These are phyloP conservation scores for Parasarocladium wereldwijsianum DNA, from an alignment of 2,329 filamentous ascomycete species.

Conservation along the genomic window DNA sequence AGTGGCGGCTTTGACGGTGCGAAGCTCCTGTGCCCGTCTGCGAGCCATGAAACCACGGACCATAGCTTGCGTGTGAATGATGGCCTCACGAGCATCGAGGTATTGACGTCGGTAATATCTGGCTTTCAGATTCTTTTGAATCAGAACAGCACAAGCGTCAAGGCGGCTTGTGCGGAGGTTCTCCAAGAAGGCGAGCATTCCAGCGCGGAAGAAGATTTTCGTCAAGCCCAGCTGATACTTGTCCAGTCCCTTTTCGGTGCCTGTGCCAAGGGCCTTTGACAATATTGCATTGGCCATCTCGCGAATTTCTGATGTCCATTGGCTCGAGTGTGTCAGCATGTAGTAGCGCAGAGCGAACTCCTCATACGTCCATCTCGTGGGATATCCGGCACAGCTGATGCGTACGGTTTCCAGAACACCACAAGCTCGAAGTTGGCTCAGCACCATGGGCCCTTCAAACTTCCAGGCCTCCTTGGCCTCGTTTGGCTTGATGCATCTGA, in stretches of 20 bases:
- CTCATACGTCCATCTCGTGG: conserved; percentile 96
- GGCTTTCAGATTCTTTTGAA: conserved; percentile 92
- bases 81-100: conserved; percentile 68
- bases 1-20: conserved; percentile 74
- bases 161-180: conserved; percentile 81
- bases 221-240: conserved; percentile 97
- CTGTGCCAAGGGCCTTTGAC: conserved; percentile 70
- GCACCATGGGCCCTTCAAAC: conserved; percentile 96
- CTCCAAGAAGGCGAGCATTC: conserved; percentile 96
- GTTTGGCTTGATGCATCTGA: conserved; percentile 97
- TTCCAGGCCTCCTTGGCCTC: conserved; percentile 95
- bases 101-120: conserved; percentile 93
- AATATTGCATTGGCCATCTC: conserved; percentile 90
- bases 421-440: conserved; percentile 91
- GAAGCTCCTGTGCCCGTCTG: conserved; percentile 62
- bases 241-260: conserved; percentile 59
- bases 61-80: conserved; percentile 67
- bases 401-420: conserved; percentile 97
- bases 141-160: conserved; percentile 91
- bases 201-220: conserved; percentile 98
- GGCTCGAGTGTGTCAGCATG: conserved; percentile 80
- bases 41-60: conserved; percentile 67
- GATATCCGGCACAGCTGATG: conserved; percentile 94
- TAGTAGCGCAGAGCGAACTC: conserved; percentile 97
- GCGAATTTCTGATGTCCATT: conserved; percentile 89